phyloP scores from a whole-genome alignment of 495 filamentous ascomycete species.

The Hypoxylon perforatum region DNA sequence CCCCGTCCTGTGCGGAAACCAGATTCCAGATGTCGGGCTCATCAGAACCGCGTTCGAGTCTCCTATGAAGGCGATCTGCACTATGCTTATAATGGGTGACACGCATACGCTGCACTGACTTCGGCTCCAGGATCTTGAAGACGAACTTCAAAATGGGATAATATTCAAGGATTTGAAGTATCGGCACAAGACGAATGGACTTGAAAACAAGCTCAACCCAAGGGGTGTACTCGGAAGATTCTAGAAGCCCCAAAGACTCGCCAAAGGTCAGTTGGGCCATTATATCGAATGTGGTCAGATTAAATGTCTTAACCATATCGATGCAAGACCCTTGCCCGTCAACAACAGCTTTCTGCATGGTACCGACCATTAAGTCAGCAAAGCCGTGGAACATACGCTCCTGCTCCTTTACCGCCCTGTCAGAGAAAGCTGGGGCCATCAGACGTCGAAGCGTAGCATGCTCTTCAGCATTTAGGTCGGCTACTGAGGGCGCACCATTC shows the following conservation, averaged over 20 bases:
- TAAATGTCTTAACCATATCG: constrained; percentile 2
- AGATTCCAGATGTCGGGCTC: neutral
- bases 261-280: constrained; percentile 61
- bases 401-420: constrained; percentile 55
- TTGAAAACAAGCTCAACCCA: constrained; percentile 2
- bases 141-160: neutral
- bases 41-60: neutral
- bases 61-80: neutral
- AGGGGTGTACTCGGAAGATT: neutral
- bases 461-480: neutral
- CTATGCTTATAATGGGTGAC: neutral
- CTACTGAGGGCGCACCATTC: constrained; percentile 17
- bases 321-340: neutral
- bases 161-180: neutral
- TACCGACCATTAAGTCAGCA: constrained; percentile 51
- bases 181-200: neutral
- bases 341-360: neutral
- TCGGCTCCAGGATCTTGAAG: neutral
- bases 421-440: constrained; percentile 59
- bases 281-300: constrained; percentile 57
- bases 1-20: neutral
- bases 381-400: constrained; percentile 54
- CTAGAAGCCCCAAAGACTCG: constrained; percentile 55
- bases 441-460: constrained; percentile 41
- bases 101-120: neutral